Evolutionary conservation across 73 alveolate genomes (phyloP).

Genomic region (Chromera velia): DNA sequence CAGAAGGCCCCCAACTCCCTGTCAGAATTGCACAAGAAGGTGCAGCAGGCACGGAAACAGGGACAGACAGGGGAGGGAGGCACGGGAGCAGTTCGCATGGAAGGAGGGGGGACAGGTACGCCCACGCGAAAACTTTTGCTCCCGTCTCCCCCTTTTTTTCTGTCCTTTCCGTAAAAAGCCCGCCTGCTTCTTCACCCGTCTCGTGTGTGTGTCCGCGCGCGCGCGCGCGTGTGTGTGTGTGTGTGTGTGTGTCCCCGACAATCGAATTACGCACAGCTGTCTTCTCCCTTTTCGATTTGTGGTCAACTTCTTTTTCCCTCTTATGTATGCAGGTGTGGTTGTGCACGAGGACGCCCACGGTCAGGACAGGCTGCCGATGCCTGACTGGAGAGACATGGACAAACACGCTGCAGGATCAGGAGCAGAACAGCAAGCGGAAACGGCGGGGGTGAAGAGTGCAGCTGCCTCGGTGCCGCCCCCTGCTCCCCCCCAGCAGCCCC

Average conservation of each 20-base stretch:
- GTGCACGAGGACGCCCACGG: background rate
- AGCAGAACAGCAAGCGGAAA: background rate
- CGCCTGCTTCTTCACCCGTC: background rate
- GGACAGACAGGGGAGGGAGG: too few species aligned
- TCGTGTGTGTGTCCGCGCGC: background rate
- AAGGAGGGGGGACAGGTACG: too few species aligned
- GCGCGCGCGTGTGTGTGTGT: background rate
- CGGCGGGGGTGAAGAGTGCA: background rate
- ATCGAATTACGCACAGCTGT: background rate
- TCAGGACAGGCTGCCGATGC: background rate
- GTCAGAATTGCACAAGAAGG: too few species aligned
- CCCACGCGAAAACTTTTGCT: too few species aligned
- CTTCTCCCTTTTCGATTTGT: background rate
- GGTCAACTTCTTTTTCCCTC: too few species aligned
- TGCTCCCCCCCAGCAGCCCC: background rate
- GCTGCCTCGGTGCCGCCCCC: background rate
- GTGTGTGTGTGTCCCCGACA: background rate
- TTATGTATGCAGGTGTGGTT: too few species aligned
- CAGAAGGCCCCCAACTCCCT: too few species aligned
- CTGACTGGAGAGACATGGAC: background rate
- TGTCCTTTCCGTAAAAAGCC: background rate
- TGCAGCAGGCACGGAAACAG: too few species aligned
- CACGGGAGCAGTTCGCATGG: too few species aligned
- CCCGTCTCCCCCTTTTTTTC: too few species aligned
- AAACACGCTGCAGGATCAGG: background rate